Evolutionary conservation across 768 basidiomycete species (phyloP).

Genomic region (Russula virescens): DNA sequence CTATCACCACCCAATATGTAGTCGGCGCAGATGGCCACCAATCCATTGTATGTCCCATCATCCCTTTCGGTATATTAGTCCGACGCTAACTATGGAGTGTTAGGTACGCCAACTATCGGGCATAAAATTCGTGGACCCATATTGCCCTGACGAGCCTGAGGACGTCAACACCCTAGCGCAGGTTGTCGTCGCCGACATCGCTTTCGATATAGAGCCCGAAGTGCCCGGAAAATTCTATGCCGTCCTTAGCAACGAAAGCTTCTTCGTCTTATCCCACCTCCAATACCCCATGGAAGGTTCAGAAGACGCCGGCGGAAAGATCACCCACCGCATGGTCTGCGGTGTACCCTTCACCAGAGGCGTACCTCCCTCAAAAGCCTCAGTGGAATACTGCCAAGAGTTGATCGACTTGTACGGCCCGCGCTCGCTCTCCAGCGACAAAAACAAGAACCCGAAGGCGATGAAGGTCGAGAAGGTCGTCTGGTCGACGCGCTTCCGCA

Average conservation of each 20-base stretch:
- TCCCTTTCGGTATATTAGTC: background rate
- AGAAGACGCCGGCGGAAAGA: constrained; percentile 18
- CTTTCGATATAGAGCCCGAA: constrained; percentile 31
- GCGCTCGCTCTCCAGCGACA: constrained; percentile 31
- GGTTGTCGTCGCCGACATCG: constrained; percentile 45
- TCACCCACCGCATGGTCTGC: constrained; percentile 38
- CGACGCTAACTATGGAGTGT: background rate
- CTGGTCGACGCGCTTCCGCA: constrained; percentile 46
- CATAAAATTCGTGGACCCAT: constrained; percentile 43
- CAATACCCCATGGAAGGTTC: constrained; percentile 29
- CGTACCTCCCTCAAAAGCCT: constrained; percentile 34
- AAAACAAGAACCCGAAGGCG: constrained; percentile 32
- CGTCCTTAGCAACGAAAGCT: constrained; percentile 29
- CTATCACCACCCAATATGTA: constrained; percentile 41
- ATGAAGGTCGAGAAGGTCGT: constrained; percentile 34
- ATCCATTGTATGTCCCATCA: constrained; percentile 36
- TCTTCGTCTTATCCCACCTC: constrained; percentile 37
- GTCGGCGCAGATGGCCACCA: constrained; percentile 48
- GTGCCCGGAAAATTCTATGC: constrained; percentile 26
- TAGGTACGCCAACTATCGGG: constrained; percentile 41
- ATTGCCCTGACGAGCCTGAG: constrained; percentile 26
- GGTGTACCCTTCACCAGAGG: constrained; percentile 35
- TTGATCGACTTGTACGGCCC: constrained; percentile 41
- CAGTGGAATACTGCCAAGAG: constrained; percentile 40
- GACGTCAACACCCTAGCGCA: constrained; percentile 32